Evolutionary conservation across 495 filamentous ascomycete species (phyloP), one percentile per base, ranked within the genome.

Genomic region (Aspergillus diversus): DNA sequence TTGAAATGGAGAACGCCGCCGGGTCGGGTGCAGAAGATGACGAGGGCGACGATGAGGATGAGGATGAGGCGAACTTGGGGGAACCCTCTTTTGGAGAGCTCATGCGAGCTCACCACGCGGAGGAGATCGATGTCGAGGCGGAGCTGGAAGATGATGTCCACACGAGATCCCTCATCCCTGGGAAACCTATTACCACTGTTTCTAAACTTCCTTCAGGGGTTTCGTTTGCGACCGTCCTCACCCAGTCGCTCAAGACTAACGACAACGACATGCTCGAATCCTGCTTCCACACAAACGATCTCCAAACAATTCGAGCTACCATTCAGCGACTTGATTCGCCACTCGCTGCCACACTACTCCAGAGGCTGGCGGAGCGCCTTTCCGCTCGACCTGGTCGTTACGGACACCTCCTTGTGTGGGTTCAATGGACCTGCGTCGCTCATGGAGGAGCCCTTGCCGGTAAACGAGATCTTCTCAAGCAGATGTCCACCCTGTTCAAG

Each of bases 381-480:
- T 89, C 96, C 68, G 85, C 90, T 63, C 85, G 91, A 21, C 95
- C 95, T 5, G 95, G 93, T 31, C 86, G 95, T 56, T 93, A 95
- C 15, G 92, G 92, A 33, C 90, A 86, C 64, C 85, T 99, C n/a
- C 93, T 97, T 81, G 85, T 90, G 15, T 99, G 95, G 95, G 89
- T 97, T 49, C 92, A 97, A 75, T 96, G 92, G 92, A 94, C 91
- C 1, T 82, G 97, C n/a, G 86, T 97, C 17, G 89, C 92, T 7
- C 95, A 99, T 74, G 95, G 95, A 64, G 95, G 95, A 63, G 93
- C 93, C 56, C 79, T 99, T 39, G 91, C 92, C 31, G 87, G 87
- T 11, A 90, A 96, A 68, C 87, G 90, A 0, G 87, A 92, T 43
- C 75, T 95, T 15, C 84, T 95, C 66, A 87, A 88, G 68, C 86